Base-by-base conservation (phyloP, 2,329 filamentous ascomycete genomes). In the Elsinoe arachidis region DNA sequence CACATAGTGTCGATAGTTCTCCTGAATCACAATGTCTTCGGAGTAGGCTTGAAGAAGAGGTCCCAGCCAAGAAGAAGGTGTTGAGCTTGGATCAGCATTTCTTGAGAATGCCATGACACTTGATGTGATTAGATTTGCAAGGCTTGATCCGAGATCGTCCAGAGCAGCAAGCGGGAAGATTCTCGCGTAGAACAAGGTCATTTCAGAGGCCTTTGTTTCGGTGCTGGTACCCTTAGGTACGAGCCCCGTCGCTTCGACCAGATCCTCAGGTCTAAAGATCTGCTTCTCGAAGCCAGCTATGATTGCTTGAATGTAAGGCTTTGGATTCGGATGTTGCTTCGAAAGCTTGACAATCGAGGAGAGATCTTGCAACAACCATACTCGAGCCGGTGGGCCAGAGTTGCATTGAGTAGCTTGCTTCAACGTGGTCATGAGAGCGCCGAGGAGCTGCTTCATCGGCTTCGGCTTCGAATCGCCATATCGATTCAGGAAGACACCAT, bases 391-490 rank as follows among this genome's bases (percentile, higher is more conserved):
- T 51, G 21, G 57, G 14, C n/a, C 56, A 10, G 19, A 19, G 3
- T 26, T 52, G 17, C 23, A 52, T 57, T 65, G 52, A 60, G 57
- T 34, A 64, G 60, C 61, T 69, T 66, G 47, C 66, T 26, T 61
- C 14, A 78, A 60, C 7, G 71, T 65, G 44, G 63, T 64, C 6
- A 71, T 72, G 10, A 78, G 64, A 11, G 72, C 69, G 12, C 68
- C 55, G 12, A 78, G 65, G n/a, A 78, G 64, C 59, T 77, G 74
- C 55, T 73, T 70, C 60, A 74, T 72, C 1, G 75, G 76, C 60
- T 78, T 78, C 3, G 73, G 72, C 56, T 75, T 73, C 14, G 74
- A 71, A 60, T 68, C 68, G 37, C 74, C 70, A 12, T 69, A 73
- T 56, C 72, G 70, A 19, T 70, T 66, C 5, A 78, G 68, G 56